phyloP scores from a whole-genome alignment of 805 yeast species.

The Nakazawaea molendinolei region DNA sequence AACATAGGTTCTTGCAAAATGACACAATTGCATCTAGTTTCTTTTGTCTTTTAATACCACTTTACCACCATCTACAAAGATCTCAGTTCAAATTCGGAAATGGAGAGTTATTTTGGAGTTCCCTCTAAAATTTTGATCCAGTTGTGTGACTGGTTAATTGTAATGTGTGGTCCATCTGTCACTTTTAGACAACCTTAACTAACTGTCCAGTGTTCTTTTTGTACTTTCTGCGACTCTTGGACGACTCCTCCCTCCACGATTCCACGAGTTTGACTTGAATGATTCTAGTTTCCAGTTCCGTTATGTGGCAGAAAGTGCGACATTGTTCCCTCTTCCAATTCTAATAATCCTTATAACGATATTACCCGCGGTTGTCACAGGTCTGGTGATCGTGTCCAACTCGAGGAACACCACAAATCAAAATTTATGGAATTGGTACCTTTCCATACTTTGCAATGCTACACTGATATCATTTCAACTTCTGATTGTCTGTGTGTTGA shows the following conservation, averaged over 20 bases:
- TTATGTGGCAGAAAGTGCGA: constrained; percentile 27
- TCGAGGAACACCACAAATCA: constrained; percentile 17
- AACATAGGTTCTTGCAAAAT: no score
- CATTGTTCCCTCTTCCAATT: constrained; percentile 25
- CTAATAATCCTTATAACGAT: constrained; percentile 25
- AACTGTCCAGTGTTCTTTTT: constrained; percentile 15
- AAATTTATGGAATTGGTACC: constrained; percentile 35
- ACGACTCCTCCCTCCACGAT: constrained; percentile 26
- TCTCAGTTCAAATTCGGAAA: no score
- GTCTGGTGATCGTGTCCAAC: constrained; percentile 16
- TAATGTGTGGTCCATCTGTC: neutral
- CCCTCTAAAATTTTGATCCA: no score
- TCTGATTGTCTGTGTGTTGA: constrained; percentile 34
- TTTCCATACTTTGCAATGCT: constrained; percentile 27
- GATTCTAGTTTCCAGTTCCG: constrained; percentile 28
- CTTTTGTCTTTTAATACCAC: no score
- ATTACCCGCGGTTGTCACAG: constrained; percentile 27
- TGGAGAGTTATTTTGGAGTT: no score
- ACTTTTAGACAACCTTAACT: neutral
- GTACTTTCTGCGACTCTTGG: constrained; percentile 26
- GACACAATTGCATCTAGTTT: no score
- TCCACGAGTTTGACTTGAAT: constrained; percentile 32
- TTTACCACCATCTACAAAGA: no score
- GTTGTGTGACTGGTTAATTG: no score
- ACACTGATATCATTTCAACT: constrained; percentile 33